A percentile compares a stretch with the other conserved stretches of the same genome.
Evolutionary conservation across 768 basidiomycete species (phyloP).

Genomic region (Phanerochaete carnosa): DNA sequence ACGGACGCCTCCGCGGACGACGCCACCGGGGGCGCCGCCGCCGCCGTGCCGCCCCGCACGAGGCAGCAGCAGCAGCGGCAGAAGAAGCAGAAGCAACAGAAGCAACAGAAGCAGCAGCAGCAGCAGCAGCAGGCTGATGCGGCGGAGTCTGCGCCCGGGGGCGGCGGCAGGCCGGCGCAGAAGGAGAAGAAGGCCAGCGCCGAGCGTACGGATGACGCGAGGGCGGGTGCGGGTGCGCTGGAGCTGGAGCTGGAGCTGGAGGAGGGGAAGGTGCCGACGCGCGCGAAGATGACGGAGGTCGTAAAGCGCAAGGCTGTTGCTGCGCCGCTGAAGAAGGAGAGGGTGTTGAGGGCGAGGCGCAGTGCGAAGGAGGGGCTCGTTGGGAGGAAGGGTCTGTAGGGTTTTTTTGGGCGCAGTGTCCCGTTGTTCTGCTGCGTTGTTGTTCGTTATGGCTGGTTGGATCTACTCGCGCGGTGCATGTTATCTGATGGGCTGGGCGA

Average conservation of each 20-base stretch:
- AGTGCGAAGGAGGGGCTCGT: slow-evolving; percentile 53
- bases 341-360: slow-evolving; percentile 31
- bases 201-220: neutral
- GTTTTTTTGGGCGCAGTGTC: too few relatives aligned
- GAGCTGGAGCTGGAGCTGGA: slow-evolving; percentile 17
- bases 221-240: slow-evolving; percentile 4
- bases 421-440: neutral
- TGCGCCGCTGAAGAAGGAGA: slow-evolving; percentile 49
- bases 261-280: slow-evolving; percentile 1
- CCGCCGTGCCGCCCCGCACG: slow-evolving; percentile 20
- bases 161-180: neutral
- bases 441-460: too few relatives aligned
- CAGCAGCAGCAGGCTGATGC: neutral
- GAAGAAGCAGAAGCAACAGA: slow-evolving; percentile 4
- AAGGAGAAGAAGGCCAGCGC: slow-evolving; percentile 6
- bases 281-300: neutral
- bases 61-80: slow-evolving; percentile 7
- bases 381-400: slow-evolving; percentile 44
- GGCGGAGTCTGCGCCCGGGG: neutral
- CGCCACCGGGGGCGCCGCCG: slow-evolving; percentile 1
- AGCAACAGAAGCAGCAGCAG: slow-evolving; percentile 1
- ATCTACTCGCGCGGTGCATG: too few relatives aligned
- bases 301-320: slow-evolving; percentile 50
- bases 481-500: neutral
- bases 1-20: slow-evolving; percentile 25